Evolutionary conservation across 116 monocot genomes (phyloP), one percentile per base, ranked within the genome.

Genomic region (Posidonia oceanica): DNA sequence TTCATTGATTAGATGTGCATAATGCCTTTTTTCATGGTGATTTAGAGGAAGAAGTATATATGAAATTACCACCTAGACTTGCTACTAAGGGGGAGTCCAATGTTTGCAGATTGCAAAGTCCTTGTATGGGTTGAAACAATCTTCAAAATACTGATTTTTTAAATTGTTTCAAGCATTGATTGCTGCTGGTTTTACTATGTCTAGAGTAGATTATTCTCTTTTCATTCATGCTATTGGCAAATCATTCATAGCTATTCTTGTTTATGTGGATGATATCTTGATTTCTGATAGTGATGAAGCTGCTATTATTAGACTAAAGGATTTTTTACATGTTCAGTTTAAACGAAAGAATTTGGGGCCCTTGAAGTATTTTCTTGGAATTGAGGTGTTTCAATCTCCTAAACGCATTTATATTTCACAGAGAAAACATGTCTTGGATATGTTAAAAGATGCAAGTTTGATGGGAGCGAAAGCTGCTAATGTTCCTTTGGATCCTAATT

Each of bases 61-160:
- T 59, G 39, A 15, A 56, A 3, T 0, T 57, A 8, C 55, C 59
- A 6, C 39, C 36, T 13, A 12, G 57, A 2, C 14, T 70, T 7
- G 7, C 5, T 7, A 14, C 7, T 16, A 1, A 39, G 21, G 57
- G 39, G 5, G n/a, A 70, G 52, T n/a, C n/a, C n/a, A 29, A 58
- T 57, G 3, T 17, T 3, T 52, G 38, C 8, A 56, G 70, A 5
- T 18, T 23, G 7, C 29, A 2, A 70, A 70, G 58, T 70, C 37
- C 0, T 5, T 70, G 3, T 70, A 70, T 70, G 70, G 58, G 15
- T 36, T 70, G 1, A 70, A 70, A 18, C 59, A 59, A 40, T 13
- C 55, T 1, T 59, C 70, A 7, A 17, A n/a, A 39, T 11, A 6
- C 0, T 68, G 64, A 14, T 39, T 3, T 39, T 16, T 20, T 13